phyloP scores from a whole-genome alignment of 768 basidiomycete genomes.

The Pholiota conissans region DNA sequence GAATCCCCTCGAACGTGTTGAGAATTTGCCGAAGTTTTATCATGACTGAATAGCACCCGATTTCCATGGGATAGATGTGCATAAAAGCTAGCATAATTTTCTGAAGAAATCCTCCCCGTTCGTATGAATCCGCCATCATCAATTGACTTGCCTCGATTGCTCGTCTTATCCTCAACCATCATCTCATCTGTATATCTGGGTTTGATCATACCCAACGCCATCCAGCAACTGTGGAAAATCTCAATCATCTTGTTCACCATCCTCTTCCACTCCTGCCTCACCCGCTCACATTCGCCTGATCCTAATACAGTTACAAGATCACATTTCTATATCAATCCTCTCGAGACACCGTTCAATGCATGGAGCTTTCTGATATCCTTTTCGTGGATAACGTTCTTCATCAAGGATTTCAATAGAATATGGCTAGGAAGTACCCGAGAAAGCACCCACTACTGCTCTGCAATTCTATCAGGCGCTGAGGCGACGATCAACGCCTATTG shows the following conservation, averaged over 20 bases:
- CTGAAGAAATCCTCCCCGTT: not conserved
- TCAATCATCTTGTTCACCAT: not conserved
- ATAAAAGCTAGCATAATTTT: not conserved
- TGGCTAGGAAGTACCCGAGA: not conserved
- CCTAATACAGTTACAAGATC: not conserved
- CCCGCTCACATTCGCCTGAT: not conserved
- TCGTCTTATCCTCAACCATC: not conserved
- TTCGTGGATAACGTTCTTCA: not conserved
- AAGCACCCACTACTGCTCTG: not conserved
- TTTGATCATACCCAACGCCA: not conserved
- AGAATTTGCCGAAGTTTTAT: not conserved
- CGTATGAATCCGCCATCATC: not conserved
- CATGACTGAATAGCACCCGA: not conserved
- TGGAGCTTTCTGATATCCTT: not conserved
- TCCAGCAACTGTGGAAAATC: not conserved
- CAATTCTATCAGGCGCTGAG: not conserved
- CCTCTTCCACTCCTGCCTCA: not conserved
- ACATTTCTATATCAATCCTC: conserved; percentile 1
- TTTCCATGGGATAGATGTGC: not conserved
- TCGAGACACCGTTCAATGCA: not conserved
- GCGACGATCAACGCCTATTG: not conserved
- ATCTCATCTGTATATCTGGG: not conserved
- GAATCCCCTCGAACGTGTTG: not conserved
- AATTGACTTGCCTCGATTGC: not conserved
- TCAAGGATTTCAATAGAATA: not conserved